Evolutionary conservation across 108 stramenopile genomes (phyloP).

Genomic region (Skeletonema marinoi): DNA sequence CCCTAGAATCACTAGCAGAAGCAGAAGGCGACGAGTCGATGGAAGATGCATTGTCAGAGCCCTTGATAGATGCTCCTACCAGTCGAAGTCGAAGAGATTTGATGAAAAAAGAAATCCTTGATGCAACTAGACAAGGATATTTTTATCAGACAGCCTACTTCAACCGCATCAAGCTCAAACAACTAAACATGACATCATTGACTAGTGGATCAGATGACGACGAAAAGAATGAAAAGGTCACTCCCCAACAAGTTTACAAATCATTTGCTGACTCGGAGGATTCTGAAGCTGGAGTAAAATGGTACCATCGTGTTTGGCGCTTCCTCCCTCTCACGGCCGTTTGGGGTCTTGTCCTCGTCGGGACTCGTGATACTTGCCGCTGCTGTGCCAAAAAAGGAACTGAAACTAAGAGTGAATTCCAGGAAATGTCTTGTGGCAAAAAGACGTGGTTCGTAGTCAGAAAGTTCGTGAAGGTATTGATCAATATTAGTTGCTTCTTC

Average conservation of each 20-base stretch:
- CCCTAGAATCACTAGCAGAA: background rate
- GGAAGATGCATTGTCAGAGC: background rate
- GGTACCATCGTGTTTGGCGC: conserved; percentile 12
- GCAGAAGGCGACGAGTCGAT: background rate
- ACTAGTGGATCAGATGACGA: background rate
- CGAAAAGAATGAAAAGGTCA: background rate
- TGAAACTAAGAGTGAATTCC: background rate
- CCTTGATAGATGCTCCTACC: background rate
- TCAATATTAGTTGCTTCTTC: background rate
- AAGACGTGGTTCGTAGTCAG: conserved; percentile 8
- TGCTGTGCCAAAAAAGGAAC: conserved; percentile 7
- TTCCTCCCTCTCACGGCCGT: conserved; percentile 7
- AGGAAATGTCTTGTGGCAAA: background rate
- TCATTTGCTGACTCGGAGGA: background rate
- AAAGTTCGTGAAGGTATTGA: background rate
- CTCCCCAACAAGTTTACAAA: conserved; percentile 8
- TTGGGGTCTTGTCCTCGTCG: conserved; percentile 5
- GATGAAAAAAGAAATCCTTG: background rate
- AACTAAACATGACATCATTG: background rate
- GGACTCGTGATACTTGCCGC: background rate
- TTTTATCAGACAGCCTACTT: conserved; percentile 26
- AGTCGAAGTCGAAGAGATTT: background rate
- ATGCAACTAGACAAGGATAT: background rate
- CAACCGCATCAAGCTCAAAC: background rate
- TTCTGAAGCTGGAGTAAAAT: background rate